A percentile compares a stretch with the other conserved stretches of the same genome.
Evolutionary conservation across 2,329 filamentous ascomycete genomes (phyloP).

Genomic region (Fusarium dlaminii): DNA sequence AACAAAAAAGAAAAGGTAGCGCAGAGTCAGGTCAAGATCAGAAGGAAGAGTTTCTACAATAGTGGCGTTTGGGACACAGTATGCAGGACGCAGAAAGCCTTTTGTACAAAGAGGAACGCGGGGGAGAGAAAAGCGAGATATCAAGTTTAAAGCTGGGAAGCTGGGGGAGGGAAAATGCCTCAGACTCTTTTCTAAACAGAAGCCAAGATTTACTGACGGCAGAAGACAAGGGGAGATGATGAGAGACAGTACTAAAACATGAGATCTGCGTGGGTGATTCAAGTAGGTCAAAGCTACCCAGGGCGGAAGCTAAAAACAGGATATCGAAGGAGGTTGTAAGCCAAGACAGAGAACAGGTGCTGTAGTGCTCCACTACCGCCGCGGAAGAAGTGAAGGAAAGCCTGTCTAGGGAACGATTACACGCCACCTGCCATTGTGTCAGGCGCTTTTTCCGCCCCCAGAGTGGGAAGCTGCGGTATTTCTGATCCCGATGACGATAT

Average conservation of each 20-base stretch:
- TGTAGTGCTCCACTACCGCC: not conserved
- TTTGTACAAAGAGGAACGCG: constrained; percentile 15
- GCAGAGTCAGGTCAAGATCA: not conserved
- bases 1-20: not conserved
- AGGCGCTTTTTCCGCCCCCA: not conserved
- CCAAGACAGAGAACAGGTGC: constrained; percentile 3
- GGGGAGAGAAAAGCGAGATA: not conserved
- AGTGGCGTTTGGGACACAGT: not conserved
- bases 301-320: constrained; percentile 16
- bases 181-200: constrained; percentile 2
- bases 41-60: not conserved
- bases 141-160: not conserved
- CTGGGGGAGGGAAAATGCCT: constrained; percentile 20
- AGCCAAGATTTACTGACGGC: constrained; percentile 17
- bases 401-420: not conserved
- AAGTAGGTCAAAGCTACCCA: constrained; percentile 3
- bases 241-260: constrained; percentile 33
- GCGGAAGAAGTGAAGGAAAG: not conserved
- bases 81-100: constrained; percentile 14
- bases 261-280: constrained; percentile 31
- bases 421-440: not conserved
- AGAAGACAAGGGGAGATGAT: constrained; percentile 22
- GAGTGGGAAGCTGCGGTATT: constrained; percentile 12
- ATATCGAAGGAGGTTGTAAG: not conserved
- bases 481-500: not conserved